These are phyloP conservation scores for Berkeleyomyces basicola DNA, from an alignment of 2,329 filamentous ascomycete genomes.

Conservation along the genomic window DNA sequence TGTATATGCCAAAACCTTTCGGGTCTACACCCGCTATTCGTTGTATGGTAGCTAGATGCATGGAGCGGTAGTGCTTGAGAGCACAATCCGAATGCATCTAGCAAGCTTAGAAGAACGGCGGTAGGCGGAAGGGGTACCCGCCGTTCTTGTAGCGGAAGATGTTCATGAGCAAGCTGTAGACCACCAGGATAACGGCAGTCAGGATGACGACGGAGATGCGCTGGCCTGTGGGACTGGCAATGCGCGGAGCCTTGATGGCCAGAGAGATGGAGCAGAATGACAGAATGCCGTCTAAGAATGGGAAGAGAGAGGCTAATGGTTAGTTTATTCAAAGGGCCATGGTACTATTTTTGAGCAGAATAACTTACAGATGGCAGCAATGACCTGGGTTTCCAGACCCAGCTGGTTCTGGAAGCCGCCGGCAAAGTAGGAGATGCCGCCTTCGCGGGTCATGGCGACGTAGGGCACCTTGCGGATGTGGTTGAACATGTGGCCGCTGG, in stretches of 20 bases:
- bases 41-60: too few relatives aligned
- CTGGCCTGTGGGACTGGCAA: slow-evolving; percentile 59
- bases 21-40: too few relatives aligned
- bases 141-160: slow-evolving; percentile 90
- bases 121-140: slow-evolving; percentile 85
- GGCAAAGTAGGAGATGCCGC: slow-evolving; percentile 81
- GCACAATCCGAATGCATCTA: too few relatives aligned
- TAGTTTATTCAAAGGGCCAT: neutral
- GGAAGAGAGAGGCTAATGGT: neutral
- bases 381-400: slow-evolving; percentile 86
- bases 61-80: too few relatives aligned
- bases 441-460: slow-evolving; percentile 66
- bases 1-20: neutral
- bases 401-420: slow-evolving; percentile 85
- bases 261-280: slow-evolving; percentile 86
- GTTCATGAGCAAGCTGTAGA: slow-evolving; percentile 90
- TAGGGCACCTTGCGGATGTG: slow-evolving; percentile 95
- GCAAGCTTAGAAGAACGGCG: slow-evolving; percentile 57
- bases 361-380: slow-evolving; percentile 78
- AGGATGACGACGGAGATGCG: slow-evolving; percentile 68
- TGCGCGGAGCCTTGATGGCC: slow-evolving; percentile 81
- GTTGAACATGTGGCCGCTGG: slow-evolving; percentile 97
- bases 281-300: slow-evolving; percentile 51
- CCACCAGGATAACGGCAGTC: slow-evolving; percentile 57
- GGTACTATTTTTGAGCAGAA: neutral